These are phyloP conservation scores for Phaeoacremonium minimum DNA, from an alignment of 2,329 filamentous ascomycete species.

Conservation along the genomic window DNA sequence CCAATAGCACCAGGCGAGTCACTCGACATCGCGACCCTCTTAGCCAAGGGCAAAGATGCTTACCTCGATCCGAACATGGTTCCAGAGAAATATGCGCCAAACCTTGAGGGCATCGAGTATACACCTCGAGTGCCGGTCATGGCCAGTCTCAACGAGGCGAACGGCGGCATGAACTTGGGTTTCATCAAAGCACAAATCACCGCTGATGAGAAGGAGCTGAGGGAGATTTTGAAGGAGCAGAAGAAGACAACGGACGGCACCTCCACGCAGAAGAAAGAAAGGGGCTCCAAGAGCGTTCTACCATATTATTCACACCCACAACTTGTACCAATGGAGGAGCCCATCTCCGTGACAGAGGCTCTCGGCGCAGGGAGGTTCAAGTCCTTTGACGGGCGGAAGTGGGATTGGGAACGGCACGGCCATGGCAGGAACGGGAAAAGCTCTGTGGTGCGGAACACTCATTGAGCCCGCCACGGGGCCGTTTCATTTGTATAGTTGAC, in stretches of 20 bases:
- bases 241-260: conserved; percentile 26
- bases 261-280: conserved; percentile 1
- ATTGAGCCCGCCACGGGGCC: too few relatives aligned
- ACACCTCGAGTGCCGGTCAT: conserved; percentile 73
- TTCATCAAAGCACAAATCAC: conserved; percentile 86
- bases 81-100: conserved; percentile 50
- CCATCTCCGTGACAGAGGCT: conserved; percentile 29
- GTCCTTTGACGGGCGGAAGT: conserved; percentile 4
- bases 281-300: conserved; percentile 16
- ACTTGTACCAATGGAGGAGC: conserved; percentile 31
- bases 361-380: conserved; percentile 17
- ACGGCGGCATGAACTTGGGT: conserved; percentile 39
- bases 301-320: conserved; percentile 31
- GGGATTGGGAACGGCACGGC: conserved; percentile 4
- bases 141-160: conserved; percentile 56
- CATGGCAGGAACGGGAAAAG: neutral
- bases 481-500: too few relatives aligned
- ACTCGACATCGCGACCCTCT: conserved; percentile 74
- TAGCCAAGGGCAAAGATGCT: conserved; percentile 67
- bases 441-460: neutral
- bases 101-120: conserved; percentile 62
- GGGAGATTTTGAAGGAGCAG: conserved; percentile 62
- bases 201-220: conserved; percentile 67
- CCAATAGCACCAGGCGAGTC: conserved; percentile 82
- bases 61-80: conserved; percentile 61